Base-by-base conservation (phyloP, 2,329 filamentous ascomycete species). In the Xylariomycetidae sp. region DNA sequence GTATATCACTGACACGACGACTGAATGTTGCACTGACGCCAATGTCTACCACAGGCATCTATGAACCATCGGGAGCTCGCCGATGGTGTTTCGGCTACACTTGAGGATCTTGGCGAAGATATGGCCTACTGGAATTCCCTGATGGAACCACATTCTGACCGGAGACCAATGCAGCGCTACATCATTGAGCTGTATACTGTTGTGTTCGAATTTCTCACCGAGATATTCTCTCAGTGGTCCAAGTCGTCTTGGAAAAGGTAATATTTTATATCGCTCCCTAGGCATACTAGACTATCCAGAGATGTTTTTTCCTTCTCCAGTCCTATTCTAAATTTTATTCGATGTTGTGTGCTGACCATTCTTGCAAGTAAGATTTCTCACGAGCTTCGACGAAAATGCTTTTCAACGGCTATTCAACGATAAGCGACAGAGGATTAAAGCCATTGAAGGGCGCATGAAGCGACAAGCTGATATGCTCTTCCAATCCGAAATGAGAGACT, bases 141-240 rank as follows among this genome's bases (percentile, higher is more conserved):
- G 7, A 34, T 38, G 6, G 5, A 7, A 10, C 17, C 26, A 8
- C 31, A 20, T 12, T 19, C 31, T 1, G n/a, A 31, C 9, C 22
- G 11, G 5, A 15, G 3, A 3, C 20, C 31, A 16, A 18, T 38
- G 23, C 36, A 38, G 4, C 31, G 31, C 1, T 34, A 34, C 18
- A 34, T 38, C 20, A 34, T 28, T n/a, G 31, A 38, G 13, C 31
- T 38, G 1, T 35, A 38, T 6, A 26, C 31, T 2, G 36, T 38
- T 9, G 31, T 38, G 5, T 38, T 38, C 25, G 36, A 38, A 17
- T 38, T 38, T 5, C n/a, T 38, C 3, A 31, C 36, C 3, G 36
- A 38, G 31, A 35, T 38, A 2, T 38, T 38, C 27, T 18, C 27
- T 2, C n/a, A 31, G 7, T 38, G 36, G 36, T 38, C 36, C 1